Base-by-base conservation (phyloP, 306 rosid genomes). In the Quercus rubra region DNA sequence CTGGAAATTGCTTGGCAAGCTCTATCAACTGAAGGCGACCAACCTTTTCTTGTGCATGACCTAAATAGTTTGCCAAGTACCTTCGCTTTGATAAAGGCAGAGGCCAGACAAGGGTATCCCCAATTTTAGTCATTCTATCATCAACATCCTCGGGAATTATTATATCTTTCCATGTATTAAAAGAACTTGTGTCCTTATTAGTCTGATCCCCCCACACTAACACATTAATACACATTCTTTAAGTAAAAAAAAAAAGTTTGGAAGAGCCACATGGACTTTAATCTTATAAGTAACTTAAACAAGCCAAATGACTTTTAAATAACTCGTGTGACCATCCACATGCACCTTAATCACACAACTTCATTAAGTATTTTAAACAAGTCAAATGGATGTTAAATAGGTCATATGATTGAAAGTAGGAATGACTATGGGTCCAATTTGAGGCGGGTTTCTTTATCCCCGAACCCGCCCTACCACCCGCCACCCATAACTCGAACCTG, bases 131-230 rank as follows among this genome's bases (percentile, higher is more conserved):
- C 96, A 93, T 87, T 56, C 87, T 87, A 38, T 90, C 98, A 78
- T 93, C 98, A 70, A 93, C 84, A 79, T 95, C 90, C 55, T 98
- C 97, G 21, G 97, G 99, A 82, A 95, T 88, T 82, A 93, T 91
- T 74, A 95, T 90, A 86, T 95, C 97, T 91, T 95, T 95, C 97
- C 98, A 95, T 1, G 99, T 90, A 90, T 93, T 91, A 77, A 93
- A 93, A 74, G 97, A 92, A 84, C 90, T 95, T 23, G 86, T 88
- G 74, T 87, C 93, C 87, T 91, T 95, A 86, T 95, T 97, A 51
- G 97, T 95, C 55, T 96, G 94, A 81, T 93, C 98, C 62, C 98
- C 98, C 98, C 93, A 82, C 82, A 79, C 83, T 79, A 73, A 72
- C 81, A 81, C 74, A 74, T 55, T 56, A 82, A 81, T 76, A 33